A percentile compares a stretch with the other conserved stretches of the same genome.
phyloP scores from a whole-genome alignment of 148 eudicot genomes.

The Rhododendron mucronatum region DNA sequence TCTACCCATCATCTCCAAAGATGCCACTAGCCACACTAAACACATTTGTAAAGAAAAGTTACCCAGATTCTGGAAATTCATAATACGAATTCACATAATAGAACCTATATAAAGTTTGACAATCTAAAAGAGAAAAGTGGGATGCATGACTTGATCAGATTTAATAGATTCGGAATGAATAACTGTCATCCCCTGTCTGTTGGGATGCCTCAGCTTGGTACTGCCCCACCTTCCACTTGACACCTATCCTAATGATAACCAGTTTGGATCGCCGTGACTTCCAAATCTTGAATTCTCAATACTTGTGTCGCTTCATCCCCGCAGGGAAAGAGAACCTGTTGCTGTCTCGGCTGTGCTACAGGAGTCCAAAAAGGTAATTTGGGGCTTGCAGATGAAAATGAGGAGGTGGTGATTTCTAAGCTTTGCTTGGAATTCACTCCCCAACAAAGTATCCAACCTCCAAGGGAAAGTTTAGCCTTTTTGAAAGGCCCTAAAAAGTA shows the following conservation, averaged over 20 bases:
- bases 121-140: not conserved
- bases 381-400: not conserved
- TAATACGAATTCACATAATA: not conserved
- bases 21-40: not conserved
- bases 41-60: not conserved
- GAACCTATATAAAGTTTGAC: not conserved
- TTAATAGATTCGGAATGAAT: no score
- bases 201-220: not conserved
- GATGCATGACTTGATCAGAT: not conserved
- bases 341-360: not conserved
- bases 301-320: not conserved
- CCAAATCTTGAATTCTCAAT: not conserved
- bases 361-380: not conserved
- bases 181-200: not conserved
- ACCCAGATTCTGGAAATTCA: not conserved
- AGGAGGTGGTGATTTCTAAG: slow-evolving; percentile 7
- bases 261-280: not conserved
- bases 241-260: not conserved
- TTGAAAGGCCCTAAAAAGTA: not conserved
- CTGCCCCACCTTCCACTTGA: not conserved
- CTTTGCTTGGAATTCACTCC: slow-evolving; percentile 63
- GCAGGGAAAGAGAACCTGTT: not conserved
- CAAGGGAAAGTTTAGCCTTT: not conserved
- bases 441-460: slow-evolving; percentile 27
- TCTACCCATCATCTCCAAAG: not conserved